These are phyloP conservation scores for Asterionellopsis glacialis DNA, from an alignment of 108 stramenopile species.

Conservation along the genomic window DNA sequence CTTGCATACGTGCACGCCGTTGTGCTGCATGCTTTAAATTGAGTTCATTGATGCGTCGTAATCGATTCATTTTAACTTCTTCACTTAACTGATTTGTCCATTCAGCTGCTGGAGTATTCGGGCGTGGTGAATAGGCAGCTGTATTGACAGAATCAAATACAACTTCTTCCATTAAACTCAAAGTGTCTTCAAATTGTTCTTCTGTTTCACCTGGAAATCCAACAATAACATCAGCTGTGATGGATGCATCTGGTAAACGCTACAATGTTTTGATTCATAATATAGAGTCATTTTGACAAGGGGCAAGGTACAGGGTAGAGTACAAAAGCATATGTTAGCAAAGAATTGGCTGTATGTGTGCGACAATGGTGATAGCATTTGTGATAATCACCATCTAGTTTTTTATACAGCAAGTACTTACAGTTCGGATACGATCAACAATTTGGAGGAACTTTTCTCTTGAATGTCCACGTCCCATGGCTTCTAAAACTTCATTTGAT, in stretches of 20 bases:
- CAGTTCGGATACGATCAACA: constrained; percentile 81
- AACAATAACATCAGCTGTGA: constrained; percentile 79
- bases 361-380: too few species aligned
- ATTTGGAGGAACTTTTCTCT: constrained; percentile 87
- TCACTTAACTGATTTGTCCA: constrained; percentile 59
- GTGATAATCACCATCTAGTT: too few species aligned
- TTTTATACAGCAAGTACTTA: constrained; percentile 12
- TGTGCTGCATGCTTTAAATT: constrained; percentile 84
- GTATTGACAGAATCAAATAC: constrained; percentile 57
- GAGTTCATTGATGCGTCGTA: constrained; percentile 84
- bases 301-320: neutral
- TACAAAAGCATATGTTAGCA: neutral
- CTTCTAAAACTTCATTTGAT: constrained; percentile 75
- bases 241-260: constrained; percentile 62
- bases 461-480: constrained; percentile 96
- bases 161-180: constrained; percentile 76
- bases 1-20: constrained; percentile 88
- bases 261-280: neutral
- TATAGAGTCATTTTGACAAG: neutral
- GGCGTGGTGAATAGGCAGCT: constrained; percentile 50
- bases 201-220: constrained; percentile 90
- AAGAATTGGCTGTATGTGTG: neutral
- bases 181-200: constrained; percentile 70
- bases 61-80: constrained; percentile 83
- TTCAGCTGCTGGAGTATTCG: constrained; percentile 55